phyloP scores from a whole-genome alignment of 1,284 basidiomycete species.

The Moesziomyces antarcticus region DNA sequence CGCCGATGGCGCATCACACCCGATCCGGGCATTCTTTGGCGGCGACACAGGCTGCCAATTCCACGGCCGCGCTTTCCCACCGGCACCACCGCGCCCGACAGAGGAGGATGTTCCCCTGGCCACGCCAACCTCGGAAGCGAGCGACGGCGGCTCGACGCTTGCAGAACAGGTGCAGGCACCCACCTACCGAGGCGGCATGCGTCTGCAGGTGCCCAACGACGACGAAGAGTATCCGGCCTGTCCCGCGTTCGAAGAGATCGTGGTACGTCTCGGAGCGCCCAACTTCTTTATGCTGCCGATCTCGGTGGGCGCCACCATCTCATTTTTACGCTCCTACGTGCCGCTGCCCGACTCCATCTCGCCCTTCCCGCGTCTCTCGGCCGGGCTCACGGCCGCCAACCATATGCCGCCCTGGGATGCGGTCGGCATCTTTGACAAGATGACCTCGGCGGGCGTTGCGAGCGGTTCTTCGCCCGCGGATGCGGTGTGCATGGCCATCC shows the following conservation, averaged over 20 bases:
- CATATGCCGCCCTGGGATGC: constrained; percentile 65
- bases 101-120: constrained; percentile 7
- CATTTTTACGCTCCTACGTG: constrained; percentile 59
- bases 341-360: constrained; percentile 49
- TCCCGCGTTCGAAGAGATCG: constrained; percentile 60
- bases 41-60: constrained; percentile 65
- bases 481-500: constrained; percentile 36
- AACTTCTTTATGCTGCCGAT: constrained; percentile 60
- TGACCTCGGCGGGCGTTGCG: constrained; percentile 18
- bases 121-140: constrained; percentile 11
- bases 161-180: background rate
- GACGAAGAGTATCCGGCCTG: constrained; percentile 47
- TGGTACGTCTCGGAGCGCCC: constrained; percentile 46
- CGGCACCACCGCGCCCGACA: constrained; percentile 16
- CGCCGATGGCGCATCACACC: background rate
- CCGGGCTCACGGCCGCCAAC: constrained; percentile 59
- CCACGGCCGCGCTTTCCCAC: constrained; percentile 43
- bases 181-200: constrained; percentile 26
- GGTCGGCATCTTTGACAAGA: constrained; percentile 42
- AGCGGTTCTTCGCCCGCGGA: background rate
- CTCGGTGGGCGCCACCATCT: constrained; percentile 64
- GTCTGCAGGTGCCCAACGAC: constrained; percentile 8
- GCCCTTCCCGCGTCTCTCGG: constrained; percentile 54
- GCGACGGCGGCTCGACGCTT: constrained; percentile 9
- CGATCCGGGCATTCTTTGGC: constrained; percentile 54